These are phyloP conservation scores for Phyllosticta citribraziliensis DNA, from an alignment of 2,329 filamentous ascomycete genomes.

Conservation along the genomic window DNA sequence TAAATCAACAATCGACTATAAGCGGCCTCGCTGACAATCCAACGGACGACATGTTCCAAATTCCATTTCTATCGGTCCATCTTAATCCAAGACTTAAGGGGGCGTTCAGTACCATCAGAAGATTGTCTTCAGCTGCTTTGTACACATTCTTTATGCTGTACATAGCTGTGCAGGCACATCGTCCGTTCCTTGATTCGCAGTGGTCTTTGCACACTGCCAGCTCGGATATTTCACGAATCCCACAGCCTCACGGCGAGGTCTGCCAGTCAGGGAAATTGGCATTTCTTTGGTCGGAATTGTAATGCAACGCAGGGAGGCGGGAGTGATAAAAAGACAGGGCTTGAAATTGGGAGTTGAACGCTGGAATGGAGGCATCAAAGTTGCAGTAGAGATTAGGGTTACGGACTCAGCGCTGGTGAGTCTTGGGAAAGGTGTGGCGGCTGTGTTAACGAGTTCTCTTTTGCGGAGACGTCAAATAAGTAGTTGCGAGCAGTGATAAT, in stretches of 20 bases:
- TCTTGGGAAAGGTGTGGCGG: not conserved
- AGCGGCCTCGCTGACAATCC: not conserved
- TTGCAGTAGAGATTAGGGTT: not conserved
- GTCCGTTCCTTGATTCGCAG: slow-evolving; percentile 6
- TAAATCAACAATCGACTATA: not conserved
- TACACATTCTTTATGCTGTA: slow-evolving; percentile 10
- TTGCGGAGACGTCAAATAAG: slow-evolving; percentile 6
- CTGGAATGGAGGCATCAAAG: not conserved
- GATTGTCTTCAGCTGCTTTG: slow-evolving; percentile 9
- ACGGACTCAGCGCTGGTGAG: not conserved
- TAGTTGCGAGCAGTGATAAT: slow-evolving; percentile 9
- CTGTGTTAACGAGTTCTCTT: slow-evolving; percentile 6
- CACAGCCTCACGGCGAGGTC: not conserved
- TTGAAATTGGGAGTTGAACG: not conserved
- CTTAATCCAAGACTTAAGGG: not conserved
- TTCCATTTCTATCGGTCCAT: not conserved
- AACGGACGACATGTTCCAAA: not conserved
- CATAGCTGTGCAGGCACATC: slow-evolving; percentile 10
- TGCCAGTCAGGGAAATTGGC: not conserved
- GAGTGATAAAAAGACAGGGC: not conserved
- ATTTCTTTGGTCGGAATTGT: not conserved
- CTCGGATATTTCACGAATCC: not conserved
- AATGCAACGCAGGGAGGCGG: not conserved
- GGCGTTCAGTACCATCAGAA: not conserved
- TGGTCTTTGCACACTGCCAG: not conserved